Evolutionary conservation across 768 basidiomycete species (phyloP), one percentile per base, ranked within the genome.

Genomic region (Lentinula sp.): DNA sequence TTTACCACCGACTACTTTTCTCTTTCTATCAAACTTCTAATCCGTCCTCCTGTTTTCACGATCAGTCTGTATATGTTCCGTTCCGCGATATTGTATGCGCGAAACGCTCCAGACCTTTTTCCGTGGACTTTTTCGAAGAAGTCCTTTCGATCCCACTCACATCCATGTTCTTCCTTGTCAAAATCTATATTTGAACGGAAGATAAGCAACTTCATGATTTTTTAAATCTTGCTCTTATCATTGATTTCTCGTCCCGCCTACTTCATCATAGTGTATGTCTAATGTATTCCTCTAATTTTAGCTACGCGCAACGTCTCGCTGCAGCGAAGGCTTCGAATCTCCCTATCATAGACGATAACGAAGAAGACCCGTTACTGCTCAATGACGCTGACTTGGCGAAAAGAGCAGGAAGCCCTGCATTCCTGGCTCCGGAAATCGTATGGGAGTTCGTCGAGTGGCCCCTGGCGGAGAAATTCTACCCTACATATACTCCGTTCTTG

Each of bases 361-460:
- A 81, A 10, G 77, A 81, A 18, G 85, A 89, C 64, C 82, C 85
- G 5, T 81, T 87, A 35, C 83, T 91, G 58, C 77, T 91, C 62
- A 90, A 95, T 72, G 94, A 96, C 66, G 84, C 87, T 13, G 94
- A 92, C 61, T 77, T 98, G 9, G 88, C 90, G 35, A 91, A 93
- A 73, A 88, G 93, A 12, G 96, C 95, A 0, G 97, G 97, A 13
- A 95, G 93, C 1, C 97, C 97, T 3, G 88, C 93, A 7, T 99
- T 98, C 78, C 86, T 97, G 45, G 96, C 97, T 2, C 97, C 97
- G 20, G 97, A 99, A 74, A 86, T 98, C 62, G 86, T 97, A 48
- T 87, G 82, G 67, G 90, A 93, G 64, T 81, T 79, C 62, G 75
- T 76, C 15, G 66, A 74, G 49, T 69, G 73, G 10, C 71, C 69